These are phyloP conservation scores for Globisporangium acanthophoron DNA, from an alignment of 352 stramenopile species.

Conservation along the genomic window DNA sequence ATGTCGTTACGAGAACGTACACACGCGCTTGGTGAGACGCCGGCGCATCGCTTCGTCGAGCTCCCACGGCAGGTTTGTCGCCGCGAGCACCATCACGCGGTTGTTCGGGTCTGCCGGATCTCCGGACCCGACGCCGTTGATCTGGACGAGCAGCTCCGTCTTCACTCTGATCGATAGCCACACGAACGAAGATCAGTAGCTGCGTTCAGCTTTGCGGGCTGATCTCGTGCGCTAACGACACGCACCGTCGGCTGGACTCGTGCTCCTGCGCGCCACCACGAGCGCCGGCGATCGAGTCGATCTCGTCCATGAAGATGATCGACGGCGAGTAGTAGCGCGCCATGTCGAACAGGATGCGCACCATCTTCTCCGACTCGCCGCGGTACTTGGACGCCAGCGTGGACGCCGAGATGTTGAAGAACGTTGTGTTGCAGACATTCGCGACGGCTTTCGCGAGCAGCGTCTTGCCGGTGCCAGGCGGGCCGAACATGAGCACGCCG, in stretches of 20 bases:
- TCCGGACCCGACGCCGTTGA: constrained; percentile 86
- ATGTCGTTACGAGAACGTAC: constrained; percentile 17
- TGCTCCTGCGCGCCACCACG: constrained; percentile 75
- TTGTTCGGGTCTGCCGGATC: constrained; percentile 22
- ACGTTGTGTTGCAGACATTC: constrained; percentile 95
- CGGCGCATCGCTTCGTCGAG: constrained; percentile 94
- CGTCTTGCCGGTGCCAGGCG: constrained; percentile 89
- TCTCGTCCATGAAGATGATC: constrained; percentile 99
- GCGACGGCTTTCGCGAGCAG: constrained; percentile 88
- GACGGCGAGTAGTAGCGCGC: constrained; percentile 95
- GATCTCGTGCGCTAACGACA: not conserved
- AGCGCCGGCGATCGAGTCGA: constrained; percentile 90
- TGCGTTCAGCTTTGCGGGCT: not conserved
- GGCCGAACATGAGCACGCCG: constrained; percentile 82
- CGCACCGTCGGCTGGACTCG: constrained; percentile 73
- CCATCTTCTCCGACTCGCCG: constrained; percentile 94
- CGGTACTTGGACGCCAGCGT: constrained; percentile 92
- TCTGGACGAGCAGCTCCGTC: constrained; percentile 97
- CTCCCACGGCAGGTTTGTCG: constrained; percentile 97
- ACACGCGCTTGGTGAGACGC: constrained; percentile 95
- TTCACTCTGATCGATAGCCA: constrained; percentile 75
- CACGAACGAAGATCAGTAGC: not conserved
- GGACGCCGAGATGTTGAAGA: constrained; percentile 96
- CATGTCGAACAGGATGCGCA: constrained; percentile 98
- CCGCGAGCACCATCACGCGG: constrained; percentile 91